Evolutionary conservation across 805 yeast species (phyloP), one percentile per base, ranked within the genome.

Genomic region (Wickerhamiella occidentalis): DNA sequence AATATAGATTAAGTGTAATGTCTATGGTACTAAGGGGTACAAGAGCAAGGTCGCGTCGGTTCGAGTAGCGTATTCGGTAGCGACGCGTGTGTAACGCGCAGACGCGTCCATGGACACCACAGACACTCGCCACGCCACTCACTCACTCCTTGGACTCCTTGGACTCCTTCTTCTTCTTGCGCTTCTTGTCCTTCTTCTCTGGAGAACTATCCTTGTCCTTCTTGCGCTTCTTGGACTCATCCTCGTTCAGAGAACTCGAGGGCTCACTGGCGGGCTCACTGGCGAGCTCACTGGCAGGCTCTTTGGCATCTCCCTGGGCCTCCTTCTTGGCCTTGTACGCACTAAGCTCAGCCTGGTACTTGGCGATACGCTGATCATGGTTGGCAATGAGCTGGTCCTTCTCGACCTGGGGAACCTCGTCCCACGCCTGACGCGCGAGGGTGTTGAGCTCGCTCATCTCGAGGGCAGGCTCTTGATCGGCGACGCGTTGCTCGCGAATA

Each of bases 371-470:
- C 47, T 62, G 62, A 60, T 75, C 73, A 33, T 51, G 73, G 67
- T 55, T 76, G 44, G 62, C 68, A 51, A 74, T 59, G 52, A 74
- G 73, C 46, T 66, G 66, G 47, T 62, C 62, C 61, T 75, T 73
- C 37, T 51, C 73, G 67, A 54, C 76, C 63, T 82, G 81, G 81
- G 92, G 84, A 57, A 45, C n/a, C 28, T 33, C 42, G 6, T 78
- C 77, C 96, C 96, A 90, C 59, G 79, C 75, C 59, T 76, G 78
- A 43, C 92, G 79, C 56, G 87, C 81, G 58, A 79, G 80, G 59
- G 77, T 80, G 36, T 92, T 83, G 65, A 87, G 74, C 59, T 85
- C 95, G 18, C 79, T 76, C 37, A 86, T 83, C 9, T 81, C 72
- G 55, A 82, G 72, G 9, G 85, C 77, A 13, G 82, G 76, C 58